Conservation (phyloP, 345 rosid species). For the Eutrema yunnanense region DNA sequence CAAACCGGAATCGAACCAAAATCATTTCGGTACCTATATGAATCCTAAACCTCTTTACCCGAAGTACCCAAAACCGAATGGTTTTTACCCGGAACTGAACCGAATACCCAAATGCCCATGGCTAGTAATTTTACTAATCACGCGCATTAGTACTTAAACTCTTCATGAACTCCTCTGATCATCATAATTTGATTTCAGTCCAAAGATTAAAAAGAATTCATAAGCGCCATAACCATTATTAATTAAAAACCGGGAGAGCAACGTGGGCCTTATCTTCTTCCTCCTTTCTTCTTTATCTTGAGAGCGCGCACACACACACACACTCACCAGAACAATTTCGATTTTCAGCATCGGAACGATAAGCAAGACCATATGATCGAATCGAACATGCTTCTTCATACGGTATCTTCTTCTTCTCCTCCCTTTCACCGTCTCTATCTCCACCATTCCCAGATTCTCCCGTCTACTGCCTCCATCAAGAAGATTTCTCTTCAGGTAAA, state of each 20-base stretch:
- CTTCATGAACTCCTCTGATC: too few relatives aligned
- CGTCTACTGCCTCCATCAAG: constrained; percentile 29
- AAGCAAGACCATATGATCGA: constrained; percentile 7
- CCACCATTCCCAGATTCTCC: constrained; percentile 28
- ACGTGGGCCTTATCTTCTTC: constrained; percentile 29
- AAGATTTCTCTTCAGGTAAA: constrained; percentile 41
- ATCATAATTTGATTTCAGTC: too few relatives aligned
- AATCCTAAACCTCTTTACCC: too few relatives aligned
- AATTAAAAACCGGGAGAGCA: background rate
- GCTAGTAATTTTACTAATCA: too few relatives aligned
- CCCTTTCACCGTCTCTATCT: constrained; percentile 21
- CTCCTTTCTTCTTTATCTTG: background rate
- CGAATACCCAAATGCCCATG: too few relatives aligned
- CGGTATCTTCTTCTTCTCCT: constrained; percentile 36
- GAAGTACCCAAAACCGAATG: too few relatives aligned
- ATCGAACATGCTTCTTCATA: constrained; percentile 50
- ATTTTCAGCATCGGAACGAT: background rate
- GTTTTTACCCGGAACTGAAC: too few relatives aligned
- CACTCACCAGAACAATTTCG: background rate
- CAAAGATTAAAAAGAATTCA: too few relatives aligned
- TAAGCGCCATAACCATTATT: too few relatives aligned
- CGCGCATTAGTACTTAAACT: too few relatives aligned
- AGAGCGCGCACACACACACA: background rate
- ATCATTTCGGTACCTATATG: too few relatives aligned
- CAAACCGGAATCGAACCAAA: too few relatives aligned